Evolutionary conservation across 139 green algal genomes (phyloP).

Genomic region (Asterochloris sp.): DNA sequence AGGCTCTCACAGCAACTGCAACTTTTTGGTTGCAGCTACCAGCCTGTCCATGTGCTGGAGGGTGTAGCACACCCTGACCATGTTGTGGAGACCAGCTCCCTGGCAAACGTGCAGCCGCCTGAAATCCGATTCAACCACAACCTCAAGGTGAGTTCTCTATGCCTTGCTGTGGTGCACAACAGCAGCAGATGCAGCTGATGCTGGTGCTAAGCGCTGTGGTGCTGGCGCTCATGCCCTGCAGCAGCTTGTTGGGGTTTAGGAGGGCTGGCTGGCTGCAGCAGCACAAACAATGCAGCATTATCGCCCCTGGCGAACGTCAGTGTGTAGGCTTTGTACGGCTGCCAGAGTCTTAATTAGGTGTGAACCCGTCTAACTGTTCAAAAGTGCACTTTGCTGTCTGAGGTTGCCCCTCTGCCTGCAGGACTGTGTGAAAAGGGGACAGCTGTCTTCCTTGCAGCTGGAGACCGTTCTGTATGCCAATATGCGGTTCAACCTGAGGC

Average conservation of each 20-base stretch:
- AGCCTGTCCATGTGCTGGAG: conserved; percentile 40
- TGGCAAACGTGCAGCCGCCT: conserved; percentile 47
- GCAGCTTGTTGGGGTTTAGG: background rate
- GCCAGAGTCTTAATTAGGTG: background rate
- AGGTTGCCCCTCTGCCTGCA: conserved; percentile 3
- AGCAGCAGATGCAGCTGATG: background rate
- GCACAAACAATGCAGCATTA: background rate
- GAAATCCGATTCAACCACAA: conserved; percentile 49
- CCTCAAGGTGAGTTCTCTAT: conserved; percentile 27
- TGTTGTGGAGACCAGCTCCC: conserved; percentile 68
- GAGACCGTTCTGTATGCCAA: conserved; percentile 76
- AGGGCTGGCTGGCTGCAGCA: background rate
- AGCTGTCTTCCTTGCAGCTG: conserved; percentile 69
- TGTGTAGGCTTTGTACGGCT: background rate
- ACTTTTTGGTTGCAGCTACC: background rate
- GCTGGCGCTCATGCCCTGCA: background rate
- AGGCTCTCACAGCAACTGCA: background rate
- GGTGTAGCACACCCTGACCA: conserved; percentile 55
- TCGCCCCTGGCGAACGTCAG: background rate
- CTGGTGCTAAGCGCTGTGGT: background rate
- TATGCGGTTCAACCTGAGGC: conserved; percentile 49
- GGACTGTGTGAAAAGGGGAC: conserved; percentile 27
- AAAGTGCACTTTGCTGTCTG: background rate
- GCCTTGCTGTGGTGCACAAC: background rate
- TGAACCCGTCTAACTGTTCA: background rate